Evolutionary conservation across 495 filamentous ascomycete genomes (phyloP), one percentile per base, ranked within the genome.

Genomic region (Durotheca rogersii): DNA sequence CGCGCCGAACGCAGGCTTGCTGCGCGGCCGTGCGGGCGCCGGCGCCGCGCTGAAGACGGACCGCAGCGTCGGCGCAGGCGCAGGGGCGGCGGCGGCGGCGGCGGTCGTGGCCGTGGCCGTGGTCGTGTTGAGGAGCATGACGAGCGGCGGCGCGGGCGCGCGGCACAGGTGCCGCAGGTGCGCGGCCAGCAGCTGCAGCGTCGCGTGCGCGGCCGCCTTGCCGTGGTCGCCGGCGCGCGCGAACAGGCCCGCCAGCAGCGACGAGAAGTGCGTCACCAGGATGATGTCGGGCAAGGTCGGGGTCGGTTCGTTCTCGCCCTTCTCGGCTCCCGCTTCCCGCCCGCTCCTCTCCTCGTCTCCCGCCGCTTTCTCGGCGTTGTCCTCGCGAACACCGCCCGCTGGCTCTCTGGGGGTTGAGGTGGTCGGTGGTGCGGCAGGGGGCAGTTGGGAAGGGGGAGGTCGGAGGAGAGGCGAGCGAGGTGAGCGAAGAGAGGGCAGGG

Each of bases 61-160:
- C 7, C 65, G 54, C 14, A 74, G 67, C 6, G 66, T 71, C 0
- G 61, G 58, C 2, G 33, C 14, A 17, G 9, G 4, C 35, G 12
- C 6, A 9, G 15, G 5, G 36, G 25, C 10, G 10, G 45, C 14
- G 0, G 14, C 21, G 2, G 29, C 20, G 18, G 31, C 37, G 4
- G 25, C 9, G 20, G 25, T 33, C 0, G 30, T 31, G 18, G 51
- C 9, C 1, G 54, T 34, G 0, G 52, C 35, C 0, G 62, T 69
- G 0, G 70, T 72, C 0, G 65, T 67, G 47, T 77, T 77, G 15
- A 76, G 60, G 7, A 77, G 43, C 51, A 77, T 59, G 27, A 77
- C 41, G 2, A 77, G 55, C 0, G 68, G 66, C 0, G 47, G 52
- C 1, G 43, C 33, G 18, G 55, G 23, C 4, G 61, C 58, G 7